A percentile compares a stretch with the other conserved stretches of the same genome.
phyloP scores from a whole-genome alignment of 768 basidiomycete genomes.

The Boletus reticuloceps region DNA sequence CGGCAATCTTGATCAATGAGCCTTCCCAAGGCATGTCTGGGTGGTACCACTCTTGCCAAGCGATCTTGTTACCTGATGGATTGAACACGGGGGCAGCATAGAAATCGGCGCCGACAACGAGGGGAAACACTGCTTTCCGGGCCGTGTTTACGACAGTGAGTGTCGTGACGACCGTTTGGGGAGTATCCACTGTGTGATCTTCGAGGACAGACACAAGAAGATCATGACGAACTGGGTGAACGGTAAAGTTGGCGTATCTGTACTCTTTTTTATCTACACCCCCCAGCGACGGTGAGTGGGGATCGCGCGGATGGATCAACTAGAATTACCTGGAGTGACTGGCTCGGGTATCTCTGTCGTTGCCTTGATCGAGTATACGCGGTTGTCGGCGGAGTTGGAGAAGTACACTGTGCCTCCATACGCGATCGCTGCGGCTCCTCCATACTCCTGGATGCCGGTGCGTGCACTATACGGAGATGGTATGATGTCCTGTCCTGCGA shows the following conservation, averaged over 20 bases:
- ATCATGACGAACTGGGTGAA: conserved; percentile 51
- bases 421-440: conserved; percentile 60
- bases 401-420: conserved; percentile 54
- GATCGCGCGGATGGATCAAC: neutral
- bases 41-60: conserved; percentile 68
- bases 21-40: conserved; percentile 77
- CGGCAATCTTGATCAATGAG: conserved; percentile 50
- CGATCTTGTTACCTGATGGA: conserved; percentile 53
- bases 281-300: neutral
- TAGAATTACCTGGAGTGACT: conserved; percentile 57
- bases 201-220: conserved; percentile 65
- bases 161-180: conserved; percentile 42
- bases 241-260: conserved; percentile 63
- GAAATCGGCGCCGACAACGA: conserved; percentile 66
- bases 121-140: conserved; percentile 40
- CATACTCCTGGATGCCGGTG: conserved; percentile 67
- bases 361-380: conserved; percentile 44
- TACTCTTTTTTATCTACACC: conserved; percentile 28
- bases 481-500: conserved; percentile 47
- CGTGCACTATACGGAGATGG: conserved; percentile 54
- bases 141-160: conserved; percentile 55
- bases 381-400: conserved; percentile 51
- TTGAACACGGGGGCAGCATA: conserved; percentile 62
- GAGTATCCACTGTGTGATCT: conserved; percentile 55
- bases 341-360: conserved; percentile 36